Percentiles rank a stretch among this genome's conserved stretches.
These are phyloP conservation scores for Hypoxylon subgilvum DNA, from an alignment of 495 filamentous ascomycete species.

Conservation along the genomic window DNA sequence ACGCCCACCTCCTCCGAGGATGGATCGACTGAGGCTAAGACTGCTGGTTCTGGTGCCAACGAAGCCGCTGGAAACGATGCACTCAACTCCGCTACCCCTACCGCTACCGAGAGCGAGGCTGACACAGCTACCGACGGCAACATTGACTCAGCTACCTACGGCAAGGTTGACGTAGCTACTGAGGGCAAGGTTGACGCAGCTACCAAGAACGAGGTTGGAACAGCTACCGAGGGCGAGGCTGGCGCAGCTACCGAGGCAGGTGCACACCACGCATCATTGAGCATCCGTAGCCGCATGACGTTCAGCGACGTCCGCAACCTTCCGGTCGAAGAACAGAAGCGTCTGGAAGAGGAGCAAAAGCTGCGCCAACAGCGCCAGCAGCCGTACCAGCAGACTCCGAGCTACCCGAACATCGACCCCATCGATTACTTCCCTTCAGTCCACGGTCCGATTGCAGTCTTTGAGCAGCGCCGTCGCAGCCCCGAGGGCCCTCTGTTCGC, in stretches of 20 bases:
- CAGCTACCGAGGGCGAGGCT: too few relatives aligned
- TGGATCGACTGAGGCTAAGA: constrained; percentile 7
- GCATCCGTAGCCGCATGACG: background rate
- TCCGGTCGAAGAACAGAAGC: constrained; percentile 6
- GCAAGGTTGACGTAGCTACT: background rate
- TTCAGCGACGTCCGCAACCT: constrained; percentile 16
- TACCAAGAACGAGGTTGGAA: background rate
- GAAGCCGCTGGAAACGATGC: constrained; percentile 18
- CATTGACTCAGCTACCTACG: background rate
- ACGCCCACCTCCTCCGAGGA: constrained; percentile 11
- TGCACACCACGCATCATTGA: background rate
- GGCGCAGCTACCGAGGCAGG: too few relatives aligned
- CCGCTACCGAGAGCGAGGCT: background rate
- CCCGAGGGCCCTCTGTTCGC: background rate
- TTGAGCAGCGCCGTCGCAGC: constrained; percentile 15
- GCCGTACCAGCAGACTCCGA: background rate
- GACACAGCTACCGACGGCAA: background rate
- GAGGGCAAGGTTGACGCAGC: too few relatives aligned
- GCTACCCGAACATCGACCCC: constrained; percentile 20
- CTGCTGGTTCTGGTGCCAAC: constrained; percentile 17
- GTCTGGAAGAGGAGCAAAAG: background rate
- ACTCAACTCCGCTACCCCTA: constrained; percentile 11
- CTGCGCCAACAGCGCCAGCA: background rate
- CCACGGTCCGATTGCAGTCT: constrained; percentile 24
- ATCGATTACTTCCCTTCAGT: constrained; percentile 31